Percentiles rank a stretch among this genome's conserved stretches.
Conservation (phyloP, 768 basidiomycete species). For the Rhodosporidiobolus sp. region DNA sequence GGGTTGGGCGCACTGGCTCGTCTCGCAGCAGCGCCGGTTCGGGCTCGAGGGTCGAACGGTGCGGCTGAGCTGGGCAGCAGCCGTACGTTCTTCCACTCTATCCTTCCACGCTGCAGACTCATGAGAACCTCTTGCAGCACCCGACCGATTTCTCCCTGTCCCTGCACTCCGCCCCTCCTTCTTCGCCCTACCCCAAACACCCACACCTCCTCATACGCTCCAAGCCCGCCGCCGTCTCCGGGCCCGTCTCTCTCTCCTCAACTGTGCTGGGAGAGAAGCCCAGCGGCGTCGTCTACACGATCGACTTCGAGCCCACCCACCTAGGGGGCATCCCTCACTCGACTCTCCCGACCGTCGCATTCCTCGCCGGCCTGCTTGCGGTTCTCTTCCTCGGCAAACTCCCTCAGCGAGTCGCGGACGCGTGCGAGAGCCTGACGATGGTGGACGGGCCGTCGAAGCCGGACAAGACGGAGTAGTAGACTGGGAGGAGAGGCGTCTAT, state of each 20-base stretch:
- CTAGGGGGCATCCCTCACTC: constrained; percentile 1
- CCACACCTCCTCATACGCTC: neutral
- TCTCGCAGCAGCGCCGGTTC: too few relatives aligned
- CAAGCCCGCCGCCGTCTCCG: neutral
- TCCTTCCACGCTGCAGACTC: constrained; percentile 50
- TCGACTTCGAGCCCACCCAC: constrained; percentile 9
- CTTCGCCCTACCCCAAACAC: neutral
- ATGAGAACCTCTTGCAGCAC: constrained; percentile 71
- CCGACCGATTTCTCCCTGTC: constrained; percentile 9
- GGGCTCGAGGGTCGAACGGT: neutral
- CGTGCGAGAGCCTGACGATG: neutral
- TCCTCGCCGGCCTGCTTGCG: neutral
- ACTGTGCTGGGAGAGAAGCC: too few relatives aligned
- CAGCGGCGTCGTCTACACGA: neutral
- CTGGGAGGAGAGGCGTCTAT: too few relatives aligned
- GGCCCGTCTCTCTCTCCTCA: neutral
- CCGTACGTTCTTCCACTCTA: constrained; percentile 52
- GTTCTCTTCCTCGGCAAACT: neutral
- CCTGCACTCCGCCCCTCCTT: neutral
- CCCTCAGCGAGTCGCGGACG: neutral
- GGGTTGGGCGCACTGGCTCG: too few relatives aligned
- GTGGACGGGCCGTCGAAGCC: too few relatives aligned
- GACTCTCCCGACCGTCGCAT: neutral
- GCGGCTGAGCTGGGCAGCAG: constrained; percentile 17
- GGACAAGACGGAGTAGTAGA: too few relatives aligned